Percentiles rank a stretch among this genome's conserved stretches.
Conservation (phyloP, 345 rosid species). For the Toxicodendron radicans region DNA sequence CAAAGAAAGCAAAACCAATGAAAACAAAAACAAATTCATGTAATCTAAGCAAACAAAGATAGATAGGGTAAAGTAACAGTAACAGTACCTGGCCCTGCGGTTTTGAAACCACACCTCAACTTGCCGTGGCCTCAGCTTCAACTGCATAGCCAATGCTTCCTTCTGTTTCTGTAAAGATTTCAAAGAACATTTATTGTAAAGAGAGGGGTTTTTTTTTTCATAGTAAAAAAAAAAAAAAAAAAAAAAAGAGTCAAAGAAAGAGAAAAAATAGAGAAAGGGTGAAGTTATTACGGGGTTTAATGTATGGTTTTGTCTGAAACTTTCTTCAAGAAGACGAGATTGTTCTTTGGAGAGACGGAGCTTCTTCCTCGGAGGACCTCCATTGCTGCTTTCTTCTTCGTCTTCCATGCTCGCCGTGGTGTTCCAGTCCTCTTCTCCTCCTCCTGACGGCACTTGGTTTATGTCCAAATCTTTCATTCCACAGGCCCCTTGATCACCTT, state of each 20-base stretch:
- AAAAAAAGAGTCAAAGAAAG: not conserved
- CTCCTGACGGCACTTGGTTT: constrained; percentile 56
- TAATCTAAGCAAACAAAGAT: not conserved
- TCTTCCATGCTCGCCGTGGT: constrained; percentile 42
- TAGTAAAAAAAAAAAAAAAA: too few species aligned
- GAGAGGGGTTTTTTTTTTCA: not conserved
- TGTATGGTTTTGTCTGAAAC: constrained; percentile 87
- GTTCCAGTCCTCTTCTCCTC: constrained; percentile 46
- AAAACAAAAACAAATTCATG: not conserved
- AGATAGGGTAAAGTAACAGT: constrained; percentile 6
- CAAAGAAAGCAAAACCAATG: constrained; percentile 23
- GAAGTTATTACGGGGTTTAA: constrained; percentile 57
- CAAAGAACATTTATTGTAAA: not conserved
- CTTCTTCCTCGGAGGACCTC: constrained; percentile 77
- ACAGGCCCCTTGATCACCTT: constrained; percentile 25
- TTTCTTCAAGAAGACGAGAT: constrained; percentile 92
- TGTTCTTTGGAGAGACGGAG: constrained; percentile 92
- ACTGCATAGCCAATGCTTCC: constrained; percentile 73
- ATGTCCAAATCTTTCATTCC: constrained; percentile 65
- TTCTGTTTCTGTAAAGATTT: constrained; percentile 69
- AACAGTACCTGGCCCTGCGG: constrained; percentile 94
- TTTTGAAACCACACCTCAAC: constrained; percentile 99
- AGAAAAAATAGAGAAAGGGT: not conserved
- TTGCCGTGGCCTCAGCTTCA: constrained; percentile 87
- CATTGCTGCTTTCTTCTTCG: constrained; percentile 49